These are phyloP conservation scores for Phytophthora meadii DNA, from an alignment of 352 stramenopile species.

Conservation along the genomic window DNA sequence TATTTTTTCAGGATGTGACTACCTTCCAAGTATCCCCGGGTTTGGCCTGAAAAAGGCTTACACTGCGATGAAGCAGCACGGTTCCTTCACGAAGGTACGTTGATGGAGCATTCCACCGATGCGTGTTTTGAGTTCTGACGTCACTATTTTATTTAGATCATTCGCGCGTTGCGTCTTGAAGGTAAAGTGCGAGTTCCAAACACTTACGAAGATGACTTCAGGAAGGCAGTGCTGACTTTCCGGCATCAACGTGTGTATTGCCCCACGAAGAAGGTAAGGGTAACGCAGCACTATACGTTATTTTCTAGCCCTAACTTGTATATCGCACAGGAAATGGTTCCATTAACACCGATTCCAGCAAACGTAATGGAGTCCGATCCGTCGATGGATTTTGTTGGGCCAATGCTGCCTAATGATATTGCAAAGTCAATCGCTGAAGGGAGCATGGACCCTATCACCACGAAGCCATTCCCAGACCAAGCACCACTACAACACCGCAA, in stretches of 20 bases:
- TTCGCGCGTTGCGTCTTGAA: constrained; percentile 67
- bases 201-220: constrained; percentile 73
- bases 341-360: constrained; percentile 61
- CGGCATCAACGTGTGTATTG: constrained; percentile 78
- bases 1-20: constrained; percentile 93
- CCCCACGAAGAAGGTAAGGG: constrained; percentile 52
- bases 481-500: neutral
- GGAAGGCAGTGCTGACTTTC: constrained; percentile 69
- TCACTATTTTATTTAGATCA: constrained; percentile 43
- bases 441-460: constrained; percentile 79
- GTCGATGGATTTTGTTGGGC: constrained; percentile 72
- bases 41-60: constrained; percentile 89
- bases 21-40: constrained; percentile 79
- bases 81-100: constrained; percentile 64
- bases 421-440: constrained; percentile 69
- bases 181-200: constrained; percentile 61
- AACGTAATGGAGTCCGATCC: constrained; percentile 36
- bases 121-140: neutral
- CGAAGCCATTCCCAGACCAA: constrained; percentile 44
- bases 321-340: constrained; percentile 57
- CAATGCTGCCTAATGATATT: constrained; percentile 49
- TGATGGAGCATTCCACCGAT: neutral
- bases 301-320: constrained; percentile 5
- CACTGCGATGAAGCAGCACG: constrained; percentile 73
- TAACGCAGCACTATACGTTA: neutral